Conservation (phyloP, 805 yeast genomes). For the Maudiozyma pseudohumilis region DNA sequence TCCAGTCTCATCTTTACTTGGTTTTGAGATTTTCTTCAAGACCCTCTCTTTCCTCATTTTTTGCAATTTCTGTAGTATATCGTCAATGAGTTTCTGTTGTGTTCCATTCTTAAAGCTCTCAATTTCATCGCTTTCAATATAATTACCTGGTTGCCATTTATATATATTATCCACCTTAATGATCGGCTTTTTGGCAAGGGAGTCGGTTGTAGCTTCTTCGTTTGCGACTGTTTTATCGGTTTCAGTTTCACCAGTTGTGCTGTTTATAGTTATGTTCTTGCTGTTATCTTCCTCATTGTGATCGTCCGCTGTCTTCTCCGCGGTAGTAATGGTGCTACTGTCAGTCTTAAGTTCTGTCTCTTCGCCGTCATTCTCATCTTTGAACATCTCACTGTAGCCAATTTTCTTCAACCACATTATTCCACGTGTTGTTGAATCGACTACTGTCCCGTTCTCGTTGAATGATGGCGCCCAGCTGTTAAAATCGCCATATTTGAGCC, state of each 20-base stretch:
- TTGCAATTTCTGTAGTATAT: constrained; percentile 40
- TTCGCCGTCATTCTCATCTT: constrained; percentile 11
- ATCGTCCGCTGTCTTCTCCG: constrained; percentile 4
- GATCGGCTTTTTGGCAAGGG: constrained; percentile 2
- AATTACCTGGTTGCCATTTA: constrained; percentile 42
- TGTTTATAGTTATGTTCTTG: neutral
- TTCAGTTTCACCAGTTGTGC: constrained; percentile 1
- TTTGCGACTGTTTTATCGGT: neutral
- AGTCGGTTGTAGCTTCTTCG: neutral
- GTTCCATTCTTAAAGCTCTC: constrained; percentile 36
- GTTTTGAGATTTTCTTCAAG: constrained; percentile 28
- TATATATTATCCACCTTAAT: constrained; percentile 35
- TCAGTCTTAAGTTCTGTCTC: neutral
- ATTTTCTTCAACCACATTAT: constrained; percentile 44
- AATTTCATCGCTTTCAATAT: constrained; percentile 44
- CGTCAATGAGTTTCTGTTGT: constrained; percentile 35
- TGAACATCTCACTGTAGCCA: constrained; percentile 34
- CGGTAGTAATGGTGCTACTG: neutral
- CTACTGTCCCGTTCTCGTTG: constrained; percentile 49
- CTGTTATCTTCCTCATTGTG: neutral
- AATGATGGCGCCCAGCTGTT: constrained; percentile 56
- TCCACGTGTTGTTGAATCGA: constrained; percentile 42
- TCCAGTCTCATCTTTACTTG: constrained; percentile 37
- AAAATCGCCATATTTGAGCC: constrained; percentile 46
- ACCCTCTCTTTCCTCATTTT: constrained; percentile 39